phyloP scores from a whole-genome alignment of 2,329 filamentous ascomycete genomes.

The Scedosporium apiospermum region DNA sequence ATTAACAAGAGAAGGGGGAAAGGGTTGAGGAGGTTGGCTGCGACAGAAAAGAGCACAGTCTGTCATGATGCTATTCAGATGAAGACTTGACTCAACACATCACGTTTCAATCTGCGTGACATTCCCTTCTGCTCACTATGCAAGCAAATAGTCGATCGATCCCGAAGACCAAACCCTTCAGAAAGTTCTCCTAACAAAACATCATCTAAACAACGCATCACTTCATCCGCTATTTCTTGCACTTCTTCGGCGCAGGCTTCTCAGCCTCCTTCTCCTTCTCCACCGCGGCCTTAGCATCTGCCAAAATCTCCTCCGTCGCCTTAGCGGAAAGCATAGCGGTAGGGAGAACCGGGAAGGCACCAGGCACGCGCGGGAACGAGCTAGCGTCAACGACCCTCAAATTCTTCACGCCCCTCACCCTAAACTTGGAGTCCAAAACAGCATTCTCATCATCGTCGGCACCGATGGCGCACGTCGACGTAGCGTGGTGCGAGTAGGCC shows the following conservation, averaged over 20 bases:
- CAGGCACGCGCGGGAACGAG: constrained; percentile 39
- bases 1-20: too few relatives aligned
- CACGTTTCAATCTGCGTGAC: too few relatives aligned
- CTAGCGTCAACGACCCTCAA: constrained; percentile 52
- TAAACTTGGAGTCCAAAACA: constrained; percentile 45
- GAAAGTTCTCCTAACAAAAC: too few relatives aligned
- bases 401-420: constrained; percentile 42
- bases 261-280: not conserved
- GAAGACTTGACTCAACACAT: too few relatives aligned
- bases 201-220: too few relatives aligned
- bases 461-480: constrained; percentile 46
- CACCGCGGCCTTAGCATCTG: not conserved
- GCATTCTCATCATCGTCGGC: constrained; percentile 38
- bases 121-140: too few relatives aligned
- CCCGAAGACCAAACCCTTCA: too few relatives aligned
- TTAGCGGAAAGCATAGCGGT: constrained; percentile 49
- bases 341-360: constrained; percentile 37
- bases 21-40: too few relatives aligned
- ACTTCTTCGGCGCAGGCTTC: not conserved
- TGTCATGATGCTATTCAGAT: too few relatives aligned
- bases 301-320: constrained; percentile 21
- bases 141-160: too few relatives aligned
- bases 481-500: constrained; percentile 49
- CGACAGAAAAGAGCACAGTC: too few relatives aligned
- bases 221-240: too few relatives aligned